Percentiles rank a stretch among this genome's conserved stretches.
These are phyloP conservation scores for Platanus orientalis DNA, from an alignment of 164 flowering plant species.

Conservation along the genomic window DNA sequence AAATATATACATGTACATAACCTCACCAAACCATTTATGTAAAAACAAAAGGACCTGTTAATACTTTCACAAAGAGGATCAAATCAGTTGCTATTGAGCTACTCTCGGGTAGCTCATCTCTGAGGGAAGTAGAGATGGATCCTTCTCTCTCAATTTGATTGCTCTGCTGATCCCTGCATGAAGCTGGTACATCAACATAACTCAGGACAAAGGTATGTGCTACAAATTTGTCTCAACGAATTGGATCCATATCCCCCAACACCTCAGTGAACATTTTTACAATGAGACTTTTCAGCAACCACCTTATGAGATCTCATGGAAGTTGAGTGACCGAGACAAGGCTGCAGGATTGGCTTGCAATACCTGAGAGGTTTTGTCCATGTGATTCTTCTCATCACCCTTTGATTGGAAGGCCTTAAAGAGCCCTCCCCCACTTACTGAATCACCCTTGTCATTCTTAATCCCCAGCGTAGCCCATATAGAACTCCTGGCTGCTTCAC, in stretches of 20 bases:
- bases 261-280: background rate
- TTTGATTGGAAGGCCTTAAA: constrained; percentile 60
- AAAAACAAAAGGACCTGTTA: constrained; percentile 3
- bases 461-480: constrained; percentile 87
- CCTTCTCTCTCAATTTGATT: background rate
- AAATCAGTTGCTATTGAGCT: constrained; percentile 14
- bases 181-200: background rate
- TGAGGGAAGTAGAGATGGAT: constrained; percentile 4
- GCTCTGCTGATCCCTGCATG: background rate
- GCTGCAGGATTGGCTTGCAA: constrained; percentile 91
- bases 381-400: constrained; percentile 30
- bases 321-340: constrained; percentile 67
- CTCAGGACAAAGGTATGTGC: background rate
- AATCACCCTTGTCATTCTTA: constrained; percentile 39
- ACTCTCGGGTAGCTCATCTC: constrained; percentile 2
- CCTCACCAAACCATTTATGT: constrained; percentile 17
- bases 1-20: constrained; percentile 24
- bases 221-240: constrained; percentile 7
- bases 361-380: constrained; percentile 28
- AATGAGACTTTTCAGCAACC: background rate
- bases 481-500: constrained; percentile 87
- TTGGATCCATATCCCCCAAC: background rate
- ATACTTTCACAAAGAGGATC: constrained; percentile 4
- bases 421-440: constrained; percentile 38
- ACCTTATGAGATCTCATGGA: constrained; percentile 58